Evolutionary conservation across 768 basidiomycete genomes (phyloP).

Genomic region (Zangia roseola): DNA sequence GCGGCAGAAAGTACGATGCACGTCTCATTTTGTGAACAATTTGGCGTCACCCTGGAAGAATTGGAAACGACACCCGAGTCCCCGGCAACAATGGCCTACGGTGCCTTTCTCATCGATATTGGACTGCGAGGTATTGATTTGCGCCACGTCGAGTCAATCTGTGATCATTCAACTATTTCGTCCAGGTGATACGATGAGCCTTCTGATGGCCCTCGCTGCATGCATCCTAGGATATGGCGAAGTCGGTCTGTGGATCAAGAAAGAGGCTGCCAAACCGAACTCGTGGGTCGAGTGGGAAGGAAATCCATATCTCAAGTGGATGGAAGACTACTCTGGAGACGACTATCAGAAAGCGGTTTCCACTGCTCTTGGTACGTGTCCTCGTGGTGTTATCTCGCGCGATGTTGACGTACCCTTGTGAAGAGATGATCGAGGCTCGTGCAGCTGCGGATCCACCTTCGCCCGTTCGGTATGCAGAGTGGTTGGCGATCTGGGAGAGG

Average conservation of each 20-base stretch:
- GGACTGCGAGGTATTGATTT: constrained; percentile 57
- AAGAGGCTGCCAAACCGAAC: constrained; percentile 42
- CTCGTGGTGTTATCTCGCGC: no score
- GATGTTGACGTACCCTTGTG: neutral
- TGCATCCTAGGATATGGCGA: constrained; percentile 93
- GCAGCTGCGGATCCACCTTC: constrained; percentile 67
- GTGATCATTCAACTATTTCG: neutral
- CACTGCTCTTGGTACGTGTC: no score
- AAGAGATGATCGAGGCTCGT: constrained; percentile 73
- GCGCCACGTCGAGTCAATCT: neutral
- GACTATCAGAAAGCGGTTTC: no score
- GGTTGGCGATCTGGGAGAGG: constrained; percentile 69
- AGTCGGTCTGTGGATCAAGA: constrained; percentile 81
- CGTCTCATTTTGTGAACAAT: constrained; percentile 64
- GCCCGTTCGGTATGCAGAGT: constrained; percentile 54
- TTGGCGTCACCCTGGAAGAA: constrained; percentile 62
- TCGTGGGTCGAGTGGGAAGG: constrained; percentile 58
- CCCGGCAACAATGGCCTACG: constrained; percentile 78
- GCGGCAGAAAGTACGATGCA: constrained; percentile 73
- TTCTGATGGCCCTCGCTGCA: constrained; percentile 80
- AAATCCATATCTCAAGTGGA: constrained; percentile 77
- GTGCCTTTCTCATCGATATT: constrained; percentile 78
- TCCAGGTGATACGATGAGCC: constrained; percentile 63
- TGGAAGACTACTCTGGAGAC: constrained; percentile 70
- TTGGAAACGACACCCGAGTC: constrained; percentile 64